Percentiles rank a stretch among this genome's conserved stretches.
These are phyloP conservation scores for Sodiomyces alkalinus DNA, from an alignment of 2,329 filamentous ascomycete genomes.

Conservation along the genomic window DNA sequence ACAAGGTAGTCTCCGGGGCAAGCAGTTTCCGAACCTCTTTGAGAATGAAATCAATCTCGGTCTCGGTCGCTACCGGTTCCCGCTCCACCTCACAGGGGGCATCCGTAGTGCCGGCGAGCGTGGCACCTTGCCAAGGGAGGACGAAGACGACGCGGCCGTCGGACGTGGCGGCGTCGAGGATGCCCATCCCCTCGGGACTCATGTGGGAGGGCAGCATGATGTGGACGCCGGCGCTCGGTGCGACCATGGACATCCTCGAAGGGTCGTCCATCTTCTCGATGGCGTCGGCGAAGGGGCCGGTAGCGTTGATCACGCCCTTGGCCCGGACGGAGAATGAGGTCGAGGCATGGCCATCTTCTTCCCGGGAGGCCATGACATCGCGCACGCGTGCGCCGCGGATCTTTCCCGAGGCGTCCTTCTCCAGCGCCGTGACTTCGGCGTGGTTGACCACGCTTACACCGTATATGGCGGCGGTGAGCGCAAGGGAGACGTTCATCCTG, in stretches of 20 bases:
- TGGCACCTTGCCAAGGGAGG: conserved; percentile 75
- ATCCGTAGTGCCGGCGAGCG: conserved; percentile 72
- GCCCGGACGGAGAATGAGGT: conserved; percentile 56
- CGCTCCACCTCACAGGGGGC: conserved; percentile 52
- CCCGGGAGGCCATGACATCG: conserved; percentile 45
- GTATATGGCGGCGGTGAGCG: conserved; percentile 66
- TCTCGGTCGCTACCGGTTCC: conserved; percentile 57
- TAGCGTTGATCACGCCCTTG: conserved; percentile 73
- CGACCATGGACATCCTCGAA: conserved; percentile 54
- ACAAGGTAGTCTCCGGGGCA: conserved; percentile 59
- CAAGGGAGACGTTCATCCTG: conserved; percentile 73
- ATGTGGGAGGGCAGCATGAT: conserved; percentile 67
- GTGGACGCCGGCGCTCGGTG: conserved; percentile 70
- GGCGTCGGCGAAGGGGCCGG: conserved; percentile 66
- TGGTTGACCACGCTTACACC: conserved; percentile 71
- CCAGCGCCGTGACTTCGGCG: conserved; percentile 59
- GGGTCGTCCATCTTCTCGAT: conserved; percentile 71
- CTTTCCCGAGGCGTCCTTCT: conserved; percentile 54
- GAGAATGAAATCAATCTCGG: conserved; percentile 73
- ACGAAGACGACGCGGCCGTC: conserved; percentile 85
- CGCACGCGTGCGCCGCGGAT: conserved; percentile 47
- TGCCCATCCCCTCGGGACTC: conserved; percentile 65
- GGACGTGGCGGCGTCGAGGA: conserved; percentile 68
- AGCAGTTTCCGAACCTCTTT: conserved; percentile 64
- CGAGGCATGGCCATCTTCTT: conserved; percentile 36